Evolutionary conservation across 306 rosid genomes (phyloP), one percentile per base, ranked within the genome.

Genomic region (Mucuna pruriens): DNA sequence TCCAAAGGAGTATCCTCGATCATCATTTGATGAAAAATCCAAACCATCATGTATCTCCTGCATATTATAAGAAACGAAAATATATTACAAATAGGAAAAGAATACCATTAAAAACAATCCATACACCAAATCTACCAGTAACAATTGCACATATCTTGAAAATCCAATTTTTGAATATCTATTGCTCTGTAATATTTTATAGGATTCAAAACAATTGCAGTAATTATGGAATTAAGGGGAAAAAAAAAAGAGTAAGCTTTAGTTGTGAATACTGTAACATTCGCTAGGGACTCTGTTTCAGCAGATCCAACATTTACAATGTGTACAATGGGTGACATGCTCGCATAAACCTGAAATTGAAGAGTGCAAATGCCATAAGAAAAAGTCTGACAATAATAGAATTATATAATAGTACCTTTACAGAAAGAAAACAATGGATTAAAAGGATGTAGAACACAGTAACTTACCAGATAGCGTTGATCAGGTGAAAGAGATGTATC

Each of bases 11-110:
- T 87, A 85, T 61, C 89, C 91, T 48, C 90, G 90, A 69, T 84
- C 87, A 68, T 87, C 90, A 80, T 62, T 67, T 20, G 90, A 80
- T 71, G 94, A 89, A 84, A 93, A 90, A 85, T 91, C 91, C 80
- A 95, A 86, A 72, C 98, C 94, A 22, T 93, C 90, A 4, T 91
- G 99, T 64, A 92, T 86, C 64, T 95, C 99, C 99, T 95, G 94
- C 84, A 88, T 22, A 40, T 78, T 55, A 84, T 77, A 80, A 23
- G 83, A 81, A 48, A 67, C 60, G 40, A 51, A 79, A 73, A 29
- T 74, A 66, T 31, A 68, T 84, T 77, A 82, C 8, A 16, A 29
- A 71, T 22, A 58, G 38, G 49, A 74, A 72, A 84, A 77, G 17
- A 58, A 77, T 36, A 68, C 38, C 15, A 44, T 6, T 20, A n/a